Percentiles rank a stretch among this genome's conserved stretches.
Conservation (phyloP, 768 basidiomycete species). For the Boletus huronensis region DNA sequence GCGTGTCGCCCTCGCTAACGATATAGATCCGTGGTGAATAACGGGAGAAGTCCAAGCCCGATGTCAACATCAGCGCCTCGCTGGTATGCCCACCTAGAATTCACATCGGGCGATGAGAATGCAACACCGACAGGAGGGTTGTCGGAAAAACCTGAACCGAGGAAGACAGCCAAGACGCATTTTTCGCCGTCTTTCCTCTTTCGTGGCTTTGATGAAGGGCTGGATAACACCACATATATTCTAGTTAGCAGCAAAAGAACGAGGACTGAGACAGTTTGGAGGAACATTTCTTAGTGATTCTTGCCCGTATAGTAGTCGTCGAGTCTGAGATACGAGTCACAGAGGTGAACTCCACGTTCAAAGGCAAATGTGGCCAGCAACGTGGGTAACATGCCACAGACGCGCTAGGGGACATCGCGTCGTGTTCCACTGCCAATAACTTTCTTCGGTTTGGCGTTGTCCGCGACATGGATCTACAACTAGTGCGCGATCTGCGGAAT, state of each 20-base stretch:
- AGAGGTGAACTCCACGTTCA: not conserved
- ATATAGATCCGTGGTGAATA: conserved; percentile 81
- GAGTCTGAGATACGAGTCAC: not conserved
- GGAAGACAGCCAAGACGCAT: conserved; percentile 73
- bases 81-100: conserved; percentile 86
- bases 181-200: conserved; percentile 19
- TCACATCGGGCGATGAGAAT: conserved; percentile 9
- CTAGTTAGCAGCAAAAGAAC: conserved; percentile 19
- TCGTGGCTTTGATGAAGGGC: conserved; percentile 7
- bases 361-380: not conserved
- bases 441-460: not conserved
- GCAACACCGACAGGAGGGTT: not conserved
- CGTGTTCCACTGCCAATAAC: not conserved
- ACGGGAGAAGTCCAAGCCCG: conserved; percentile 66
- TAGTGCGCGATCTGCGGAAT: conserved; percentile 52
- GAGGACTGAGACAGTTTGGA: conserved; percentile 5
- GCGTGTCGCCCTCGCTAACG: conserved; percentile 71
- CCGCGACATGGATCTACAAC: conserved; percentile 43
- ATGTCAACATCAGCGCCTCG: conserved; percentile 74
- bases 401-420: not conserved
- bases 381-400: conserved; percentile 9
- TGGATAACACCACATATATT: conserved; percentile 17
- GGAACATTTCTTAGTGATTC: conserved; percentile 10
- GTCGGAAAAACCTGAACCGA: conserved; percentile 77
- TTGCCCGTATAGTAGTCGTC: not conserved